Evolutionary conservation across 331 rosid genomes (phyloP).

Genomic region (Acacia pycnantha): DNA sequence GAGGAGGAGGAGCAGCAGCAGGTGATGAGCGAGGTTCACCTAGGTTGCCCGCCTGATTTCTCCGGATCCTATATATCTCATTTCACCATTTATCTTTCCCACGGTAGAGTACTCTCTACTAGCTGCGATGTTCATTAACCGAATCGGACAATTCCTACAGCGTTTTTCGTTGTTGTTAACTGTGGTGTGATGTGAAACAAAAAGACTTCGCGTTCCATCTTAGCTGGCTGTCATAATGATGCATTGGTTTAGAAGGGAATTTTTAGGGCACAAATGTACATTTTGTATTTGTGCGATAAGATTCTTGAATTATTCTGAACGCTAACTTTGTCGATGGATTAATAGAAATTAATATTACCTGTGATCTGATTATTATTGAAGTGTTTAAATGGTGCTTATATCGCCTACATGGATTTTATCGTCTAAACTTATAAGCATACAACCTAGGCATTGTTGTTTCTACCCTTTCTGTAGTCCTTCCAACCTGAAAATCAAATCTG

Average conservation of each 20-base stretch:
- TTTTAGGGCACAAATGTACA: not conserved
- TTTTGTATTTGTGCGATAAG: not conserved
- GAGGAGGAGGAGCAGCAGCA: conserved; percentile 40
- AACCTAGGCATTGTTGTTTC: not conserved
- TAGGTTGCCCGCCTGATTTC: conserved; percentile 72
- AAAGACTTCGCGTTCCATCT: not conserved
- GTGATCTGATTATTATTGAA: not conserved
- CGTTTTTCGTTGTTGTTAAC: not conserved
- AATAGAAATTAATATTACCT: not conserved
- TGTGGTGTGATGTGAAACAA: not conserved
- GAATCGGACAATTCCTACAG: not conserved
- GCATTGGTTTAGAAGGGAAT: not conserved
- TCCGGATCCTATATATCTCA: conserved; percentile 59
- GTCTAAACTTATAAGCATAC: not conserved
- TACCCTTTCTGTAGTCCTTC: not conserved
- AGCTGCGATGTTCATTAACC: not conserved
- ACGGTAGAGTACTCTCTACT: conserved; percentile 31
- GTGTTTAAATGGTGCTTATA: not conserved
- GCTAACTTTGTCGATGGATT: not conserved
- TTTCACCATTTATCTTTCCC: conserved; percentile 58
- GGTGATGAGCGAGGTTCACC: conserved; percentile 89
- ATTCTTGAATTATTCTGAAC: not conserved
- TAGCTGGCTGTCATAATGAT: not conserved
- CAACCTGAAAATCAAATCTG: not conserved
- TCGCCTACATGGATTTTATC: not conserved